Evolutionary conservation across 768 basidiomycete genomes (phyloP), one percentile per base, ranked within the genome.

Genomic region (Jaapia argillacea): DNA sequence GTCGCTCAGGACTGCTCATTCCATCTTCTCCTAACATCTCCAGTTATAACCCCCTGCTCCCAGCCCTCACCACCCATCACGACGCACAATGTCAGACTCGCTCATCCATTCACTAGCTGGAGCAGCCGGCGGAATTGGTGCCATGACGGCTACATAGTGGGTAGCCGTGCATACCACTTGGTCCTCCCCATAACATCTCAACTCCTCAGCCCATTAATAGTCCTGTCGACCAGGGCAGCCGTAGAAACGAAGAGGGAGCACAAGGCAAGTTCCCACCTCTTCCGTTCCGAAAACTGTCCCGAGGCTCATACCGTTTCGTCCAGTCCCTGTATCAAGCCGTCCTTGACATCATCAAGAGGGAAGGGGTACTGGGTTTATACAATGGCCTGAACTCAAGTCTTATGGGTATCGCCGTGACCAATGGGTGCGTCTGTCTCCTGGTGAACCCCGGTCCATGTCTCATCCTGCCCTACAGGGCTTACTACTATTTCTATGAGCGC

Each of bases 401-500:
- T 44, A 64, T 92, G 27, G 94, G 91, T 4, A 88, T 99, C 49
- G 90, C 89, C 4, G 71, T 96, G 25, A 96, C 96, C 16, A 98
- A 98, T 53, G 85, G 85, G 88, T 85, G 52, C 41, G 73, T 57
- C 10, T 26, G 43, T 31, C 35, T 21, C 27, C 36, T 3, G 36
- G 24, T 20, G 16, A 37, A 12, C 12, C 4, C 14, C 35, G 12
- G 12, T 21, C 20, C 5, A 28, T 18, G n/a, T 16, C 27, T n/a
- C 25, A 16, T 23, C 44, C 43, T 20, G 24, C 39, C 43, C 18
- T 24, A 5, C 51, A 91, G 91, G 2, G 83, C 89, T 4, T 97
- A 96, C 58, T 97, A 97, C 64, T 90, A 86, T 62, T 92, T 86
- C 68, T 90, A 88, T 55, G 86, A 88, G 57, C 74, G 79, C 33